Conservation (phyloP, 352 stramenopile species). For the Paralagenidium karlingii region DNA sequence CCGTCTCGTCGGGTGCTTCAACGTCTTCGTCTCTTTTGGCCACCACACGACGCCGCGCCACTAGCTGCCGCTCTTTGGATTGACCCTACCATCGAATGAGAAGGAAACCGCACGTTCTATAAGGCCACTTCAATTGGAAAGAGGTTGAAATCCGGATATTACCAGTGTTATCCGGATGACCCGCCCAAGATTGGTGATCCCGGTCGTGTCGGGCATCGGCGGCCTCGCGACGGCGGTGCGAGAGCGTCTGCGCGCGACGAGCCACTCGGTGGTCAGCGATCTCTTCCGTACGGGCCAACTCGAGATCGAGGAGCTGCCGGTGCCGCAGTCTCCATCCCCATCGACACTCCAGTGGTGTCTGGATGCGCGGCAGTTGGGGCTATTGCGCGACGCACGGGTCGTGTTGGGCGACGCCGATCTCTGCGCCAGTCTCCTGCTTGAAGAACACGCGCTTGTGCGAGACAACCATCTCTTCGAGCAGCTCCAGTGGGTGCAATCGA, state of each 20-base stretch:
- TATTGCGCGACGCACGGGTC: slow-evolving; percentile 24
- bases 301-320: slow-evolving; percentile 27
- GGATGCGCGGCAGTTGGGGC: slow-evolving; percentile 13
- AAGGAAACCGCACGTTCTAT: too few relatives aligned
- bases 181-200: slow-evolving; percentile 21
- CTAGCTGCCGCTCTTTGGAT: too few relatives aligned
- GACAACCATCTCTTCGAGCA: slow-evolving; percentile 19
- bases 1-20: too few relatives aligned
- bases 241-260: slow-evolving; percentile 12
- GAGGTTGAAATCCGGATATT: too few relatives aligned
- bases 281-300: slow-evolving; percentile 25
- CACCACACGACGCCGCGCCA: too few relatives aligned
- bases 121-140: too few relatives aligned
- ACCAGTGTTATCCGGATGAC: too few relatives aligned
- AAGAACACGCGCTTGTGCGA: slow-evolving; percentile 5
- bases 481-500: slow-evolving; percentile 46
- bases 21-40: too few relatives aligned
- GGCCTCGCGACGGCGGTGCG: slow-evolving; percentile 24
- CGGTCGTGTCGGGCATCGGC: slow-evolving; percentile 36
- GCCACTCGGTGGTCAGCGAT: slow-evolving; percentile 15
- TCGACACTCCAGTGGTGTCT: slow-evolving; percentile 16
- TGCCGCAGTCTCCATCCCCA: slow-evolving; percentile 5
- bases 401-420: slow-evolving; percentile 37
- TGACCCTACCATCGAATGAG: too few relatives aligned
- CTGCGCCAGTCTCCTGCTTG: slow-evolving; percentile 25